Base-by-base conservation (phyloP, 768 basidiomycete genomes). In the Collybia sordida region DNA sequence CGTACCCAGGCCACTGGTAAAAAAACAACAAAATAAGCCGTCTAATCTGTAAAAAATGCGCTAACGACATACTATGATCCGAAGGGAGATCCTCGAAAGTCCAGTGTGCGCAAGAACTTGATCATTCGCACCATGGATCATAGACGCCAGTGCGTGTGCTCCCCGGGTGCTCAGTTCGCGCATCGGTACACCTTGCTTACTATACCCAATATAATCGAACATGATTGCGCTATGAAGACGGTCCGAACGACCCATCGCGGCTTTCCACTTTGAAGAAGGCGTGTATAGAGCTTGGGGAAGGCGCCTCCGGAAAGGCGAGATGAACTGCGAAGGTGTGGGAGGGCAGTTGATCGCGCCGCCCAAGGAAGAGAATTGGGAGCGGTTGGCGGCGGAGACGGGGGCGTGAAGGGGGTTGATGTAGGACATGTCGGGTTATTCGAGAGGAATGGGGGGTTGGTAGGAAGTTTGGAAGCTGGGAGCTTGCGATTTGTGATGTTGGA, bases 1-100 rank as follows among this genome's bases (percentile, higher is more conserved):
- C 65, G 47, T 78, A 79, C 4, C 75, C 77, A n/a, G 75, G 77
- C 77, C 75, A 79, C 78, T 80, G 45, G 2, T 46, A 6, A 42
- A 23, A n/a, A 24, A 25, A 24, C 23, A 22, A 21, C 25, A 8
- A 39, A 14, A 24, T 34, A 40, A 28, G 34, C 15, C 9, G 24
- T 1, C 18, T 42, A 38, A 36, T 15, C 1, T 2, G 18, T 8
- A 34, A 1, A 6, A 43, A 39, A 21, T 7, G 22, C 15, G 45
- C 23, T 11, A 22, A 45, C n/a, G 2, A 61, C 61, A 49, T 42
- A 79, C 79, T 49, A 64, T 52, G 28, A 80, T 72, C 22, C 65
- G 63, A 46, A 80, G 60, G 15, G 65, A 66, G 6, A 77, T 68
- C 19, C 59, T 59, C 50, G 60, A 45, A 23, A 66, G 37, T 14